These are phyloP conservation scores for Macrophomina pseudophaseolina DNA, from an alignment of 2,329 filamentous ascomycete genomes.

Conservation along the genomic window DNA sequence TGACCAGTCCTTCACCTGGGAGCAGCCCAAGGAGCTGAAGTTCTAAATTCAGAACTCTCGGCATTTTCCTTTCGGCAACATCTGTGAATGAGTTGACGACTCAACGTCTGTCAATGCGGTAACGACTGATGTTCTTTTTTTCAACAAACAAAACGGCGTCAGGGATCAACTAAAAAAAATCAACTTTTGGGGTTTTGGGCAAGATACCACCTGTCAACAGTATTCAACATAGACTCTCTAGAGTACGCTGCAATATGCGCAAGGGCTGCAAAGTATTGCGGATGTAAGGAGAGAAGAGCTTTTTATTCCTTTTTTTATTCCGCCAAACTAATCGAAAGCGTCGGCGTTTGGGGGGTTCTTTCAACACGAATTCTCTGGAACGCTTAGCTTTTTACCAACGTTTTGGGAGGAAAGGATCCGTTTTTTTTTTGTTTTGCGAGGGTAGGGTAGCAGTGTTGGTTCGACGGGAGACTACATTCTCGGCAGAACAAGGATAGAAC, in stretches of 20 bases:
- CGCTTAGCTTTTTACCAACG: background rate
- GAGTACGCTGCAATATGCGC: constrained; percentile 24
- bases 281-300: constrained; percentile 2
- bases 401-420: background rate
- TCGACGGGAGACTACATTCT: background rate
- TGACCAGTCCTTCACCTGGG: constrained; percentile 97
- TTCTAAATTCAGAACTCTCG: constrained; percentile 70
- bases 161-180: constrained; percentile 31
- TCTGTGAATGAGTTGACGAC: constrained; percentile 16
- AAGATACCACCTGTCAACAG: constrained; percentile 25
- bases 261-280: constrained; percentile 26
- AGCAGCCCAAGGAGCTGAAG: constrained; percentile 94
- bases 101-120: constrained; percentile 27
- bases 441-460: background rate
- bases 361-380: constrained; percentile 27
- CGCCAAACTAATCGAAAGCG: constrained; percentile 16
- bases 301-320: background rate
- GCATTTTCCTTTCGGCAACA: constrained; percentile 9
- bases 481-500: background rate
- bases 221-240: constrained; percentile 30
- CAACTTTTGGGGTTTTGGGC: constrained; percentile 14
- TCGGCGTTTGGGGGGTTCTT: constrained; percentile 27
- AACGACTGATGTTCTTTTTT: constrained; percentile 23
- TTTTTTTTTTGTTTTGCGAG: background rate
- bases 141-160: constrained; percentile 28